These are phyloP conservation scores for Wickerhamomyces ciferrii DNA, from an alignment of 805 yeast genomes.

Conservation along the genomic window DNA sequence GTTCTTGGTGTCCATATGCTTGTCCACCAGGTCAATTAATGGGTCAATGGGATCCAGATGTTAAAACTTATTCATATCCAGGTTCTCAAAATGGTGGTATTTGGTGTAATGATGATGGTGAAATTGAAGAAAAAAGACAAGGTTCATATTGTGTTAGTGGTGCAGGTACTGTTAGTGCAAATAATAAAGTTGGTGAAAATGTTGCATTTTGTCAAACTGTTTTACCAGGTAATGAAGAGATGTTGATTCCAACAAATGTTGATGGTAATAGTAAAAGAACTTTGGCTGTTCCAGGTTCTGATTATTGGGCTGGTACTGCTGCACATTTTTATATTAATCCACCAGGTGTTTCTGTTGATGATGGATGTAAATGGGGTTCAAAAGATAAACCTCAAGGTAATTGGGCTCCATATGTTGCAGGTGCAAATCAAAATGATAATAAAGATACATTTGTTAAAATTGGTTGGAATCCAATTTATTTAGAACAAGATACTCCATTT, in stretches of 20 bases:
- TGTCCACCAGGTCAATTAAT: constrained; percentile 83
- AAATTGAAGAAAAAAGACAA: constrained; percentile 54
- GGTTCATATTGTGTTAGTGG: constrained; percentile 72
- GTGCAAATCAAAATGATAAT: constrained; percentile 70
- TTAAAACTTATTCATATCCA: constrained; percentile 72
- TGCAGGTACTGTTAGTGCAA: constrained; percentile 61
- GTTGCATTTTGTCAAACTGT: constrained; percentile 93
- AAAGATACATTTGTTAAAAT: constrained; percentile 77
- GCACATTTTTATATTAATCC: constrained; percentile 83
- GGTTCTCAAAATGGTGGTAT: constrained; percentile 80
- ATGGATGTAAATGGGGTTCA: constrained; percentile 85
- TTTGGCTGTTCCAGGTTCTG: constrained; percentile 81
- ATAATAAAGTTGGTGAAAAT: constrained; percentile 47
- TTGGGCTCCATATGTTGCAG: constrained; percentile 94
- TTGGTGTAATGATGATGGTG: constrained; percentile 68
- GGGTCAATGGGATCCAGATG: constrained; percentile 84
- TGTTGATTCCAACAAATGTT: constrained; percentile 81
- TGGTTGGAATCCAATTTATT: constrained; percentile 87
- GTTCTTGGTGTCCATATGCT: constrained; percentile 88
- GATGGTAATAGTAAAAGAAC: constrained; percentile 40
- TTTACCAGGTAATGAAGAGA: constrained; percentile 90
- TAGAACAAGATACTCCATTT: constrained; percentile 55
- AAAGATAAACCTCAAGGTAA: constrained; percentile 67
- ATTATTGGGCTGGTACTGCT: constrained; percentile 82
- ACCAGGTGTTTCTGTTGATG: constrained; percentile 71